Conservation (phyloP, 1,284 basidiomycete genomes). For the Psilocybe mexicana region DNA sequence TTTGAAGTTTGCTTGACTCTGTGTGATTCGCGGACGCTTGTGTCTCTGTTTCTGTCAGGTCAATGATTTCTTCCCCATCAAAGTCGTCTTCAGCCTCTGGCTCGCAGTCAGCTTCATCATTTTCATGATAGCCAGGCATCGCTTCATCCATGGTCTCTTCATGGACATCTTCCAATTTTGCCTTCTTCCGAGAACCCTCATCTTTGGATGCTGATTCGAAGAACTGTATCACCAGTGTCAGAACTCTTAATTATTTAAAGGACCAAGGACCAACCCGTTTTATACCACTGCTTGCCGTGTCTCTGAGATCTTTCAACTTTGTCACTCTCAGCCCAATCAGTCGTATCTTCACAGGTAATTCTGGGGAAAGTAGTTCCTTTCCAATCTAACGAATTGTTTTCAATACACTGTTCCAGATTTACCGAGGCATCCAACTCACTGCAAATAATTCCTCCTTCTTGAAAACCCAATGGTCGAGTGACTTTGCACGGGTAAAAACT, state of each 20-base stretch:
- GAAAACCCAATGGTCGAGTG: constrained; percentile 72
- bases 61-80: constrained; percentile 23
- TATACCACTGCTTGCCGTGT: constrained; percentile 50
- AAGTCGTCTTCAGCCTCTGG: constrained; percentile 20
- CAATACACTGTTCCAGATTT: constrained; percentile 3
- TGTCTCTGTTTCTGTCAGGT: constrained; percentile 6
- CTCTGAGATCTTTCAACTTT: constrained; percentile 78
- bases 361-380: constrained; percentile 77
- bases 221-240: constrained; percentile 44
- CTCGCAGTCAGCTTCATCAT: constrained; percentile 40
- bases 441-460: constrained; percentile 79
- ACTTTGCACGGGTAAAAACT: constrained; percentile 85
- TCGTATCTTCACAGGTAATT: constrained; percentile 76
- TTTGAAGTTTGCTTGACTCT: background rate
- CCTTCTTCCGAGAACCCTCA: constrained; percentile 19
- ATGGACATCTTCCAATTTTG: constrained; percentile 18
- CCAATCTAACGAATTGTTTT: constrained; percentile 56
- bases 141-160: constrained; percentile 32
- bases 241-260: background rate
- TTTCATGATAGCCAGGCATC: constrained; percentile 60
- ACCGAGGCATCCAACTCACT: constrained; percentile 40
- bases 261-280: constrained; percentile 51
- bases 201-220: constrained; percentile 43
- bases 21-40: constrained; percentile 4
- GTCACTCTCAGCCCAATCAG: constrained; percentile 84